Percentiles rank a stretch among this genome's conserved stretches.
phyloP scores from a whole-genome alignment of 495 filamentous ascomycete species.

The Amniculicola lignicola region DNA sequence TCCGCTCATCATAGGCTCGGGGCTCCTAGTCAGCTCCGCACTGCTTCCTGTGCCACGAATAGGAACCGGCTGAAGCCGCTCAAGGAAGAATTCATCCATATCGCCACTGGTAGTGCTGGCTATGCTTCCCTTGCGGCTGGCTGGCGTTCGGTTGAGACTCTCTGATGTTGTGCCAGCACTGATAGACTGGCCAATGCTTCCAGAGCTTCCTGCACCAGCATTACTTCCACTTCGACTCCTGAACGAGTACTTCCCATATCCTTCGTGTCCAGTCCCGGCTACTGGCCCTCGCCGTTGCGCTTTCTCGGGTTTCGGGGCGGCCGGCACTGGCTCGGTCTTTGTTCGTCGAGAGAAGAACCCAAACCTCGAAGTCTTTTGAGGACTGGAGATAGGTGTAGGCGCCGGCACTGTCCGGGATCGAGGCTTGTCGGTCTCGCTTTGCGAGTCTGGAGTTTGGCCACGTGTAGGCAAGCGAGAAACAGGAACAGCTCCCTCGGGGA shows the following conservation, averaged over 20 bases:
- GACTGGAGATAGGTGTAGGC: constrained; percentile 23
- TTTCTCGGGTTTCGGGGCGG: constrained; percentile 56
- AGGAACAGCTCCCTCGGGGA: constrained; percentile 12
- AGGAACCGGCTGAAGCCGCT: constrained; percentile 81
- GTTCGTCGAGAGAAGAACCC: constrained; percentile 73
- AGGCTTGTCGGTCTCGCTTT: constrained; percentile 16
- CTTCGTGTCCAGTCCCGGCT: constrained; percentile 94
- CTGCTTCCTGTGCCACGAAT: constrained; percentile 74
- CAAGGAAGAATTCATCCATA: constrained; percentile 66
- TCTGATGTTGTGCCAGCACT: constrained; percentile 53
- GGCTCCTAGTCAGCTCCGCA: constrained; percentile 35
- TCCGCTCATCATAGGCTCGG: constrained; percentile 25
- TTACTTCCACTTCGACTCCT: constrained; percentile 60
- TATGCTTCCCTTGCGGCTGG: constrained; percentile 54
- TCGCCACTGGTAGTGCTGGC: constrained; percentile 53
- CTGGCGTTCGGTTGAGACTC: constrained; percentile 41
- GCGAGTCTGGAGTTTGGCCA: constrained; percentile 28
- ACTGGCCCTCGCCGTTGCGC: constrained; percentile 69
- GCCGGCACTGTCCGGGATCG: constrained; percentile 15
- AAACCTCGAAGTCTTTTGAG: constrained; percentile 57
- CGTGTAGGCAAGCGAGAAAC: constrained; percentile 34
- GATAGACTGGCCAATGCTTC: constrained; percentile 52
- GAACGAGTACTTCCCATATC: constrained; percentile 74
- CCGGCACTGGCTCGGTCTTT: constrained; percentile 58
- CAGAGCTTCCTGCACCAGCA: constrained; percentile 43